These are phyloP conservation scores for Cyberlindnera japonica DNA, from an alignment of 805 yeast species.

Conservation along the genomic window DNA sequence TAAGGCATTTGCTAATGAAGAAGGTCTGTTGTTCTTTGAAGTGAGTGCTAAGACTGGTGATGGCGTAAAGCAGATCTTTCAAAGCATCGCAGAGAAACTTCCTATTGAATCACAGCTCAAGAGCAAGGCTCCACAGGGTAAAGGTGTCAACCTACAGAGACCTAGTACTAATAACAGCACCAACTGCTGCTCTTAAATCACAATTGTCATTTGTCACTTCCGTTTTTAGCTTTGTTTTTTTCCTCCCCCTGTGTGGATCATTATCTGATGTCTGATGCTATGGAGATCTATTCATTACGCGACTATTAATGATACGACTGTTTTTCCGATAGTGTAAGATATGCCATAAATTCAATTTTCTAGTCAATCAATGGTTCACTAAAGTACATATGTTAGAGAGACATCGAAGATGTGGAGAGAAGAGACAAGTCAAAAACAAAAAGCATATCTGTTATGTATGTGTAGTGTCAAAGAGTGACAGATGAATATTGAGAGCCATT, in stretches of 20 bases:
- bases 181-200: constrained; percentile 34
- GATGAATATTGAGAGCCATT: background rate
- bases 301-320: background rate
- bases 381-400: background rate
- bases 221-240: background rate
- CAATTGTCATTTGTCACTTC: background rate
- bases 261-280: background rate
- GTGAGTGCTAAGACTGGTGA: constrained; percentile 59
- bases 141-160: constrained; percentile 37
- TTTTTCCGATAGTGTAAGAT: no score
- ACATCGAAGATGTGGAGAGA: background rate
- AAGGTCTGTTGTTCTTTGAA: constrained; percentile 46
- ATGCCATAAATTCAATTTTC: constrained; percentile 1
- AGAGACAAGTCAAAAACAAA: background rate
- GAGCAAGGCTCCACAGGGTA: constrained; percentile 18
- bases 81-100: constrained; percentile 45
- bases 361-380: background rate
- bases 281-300: background rate
- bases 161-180: constrained; percentile 42
- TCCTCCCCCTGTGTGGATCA: background rate
- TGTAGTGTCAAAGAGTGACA: background rate
- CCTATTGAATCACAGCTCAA: constrained; percentile 29
- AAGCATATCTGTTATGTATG: background rate
- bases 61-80: constrained; percentile 45
- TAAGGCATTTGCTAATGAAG: constrained; percentile 50